Base-by-base conservation (phyloP, 2,329 filamentous ascomycete genomes). In the Neoarthrinium moseri region DNA sequence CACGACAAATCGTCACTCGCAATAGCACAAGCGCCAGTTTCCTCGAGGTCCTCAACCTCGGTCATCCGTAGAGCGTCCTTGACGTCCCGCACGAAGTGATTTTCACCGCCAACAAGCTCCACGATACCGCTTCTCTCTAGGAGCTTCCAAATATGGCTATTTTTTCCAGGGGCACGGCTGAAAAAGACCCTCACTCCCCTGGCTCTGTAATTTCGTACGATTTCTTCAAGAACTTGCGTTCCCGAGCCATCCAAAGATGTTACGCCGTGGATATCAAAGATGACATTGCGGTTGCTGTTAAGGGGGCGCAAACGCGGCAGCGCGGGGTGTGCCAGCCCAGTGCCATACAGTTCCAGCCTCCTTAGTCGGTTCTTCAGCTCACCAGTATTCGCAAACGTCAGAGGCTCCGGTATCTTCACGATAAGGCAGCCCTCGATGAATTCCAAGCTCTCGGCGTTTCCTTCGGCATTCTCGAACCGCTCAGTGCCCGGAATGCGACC, bases 191-290 rank as follows among this genome's bases (percentile, higher is more conserved):
- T 72, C 2, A 92, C 90, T 1, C 86, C 87, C 4, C 86, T 75
- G 26, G 87, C 78, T n/a, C 84, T 74, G 63, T 97, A 97, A 23
- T 74, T 78, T 38, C 83, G 74, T 13, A 99, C 89, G 55, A 97
- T 97, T 67, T 97, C 94, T 37, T 82, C 80, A 3, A 99, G 74
- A 1, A 97, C 92, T 68, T 97, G 94, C 0, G 89, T 87, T 1
- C 92, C 94, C 0, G 91, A 95, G 5, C 91, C 94, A 62, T 99
- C 94, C 57, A 99, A 84, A 22, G 87, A 87, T 0, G 91, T 96
- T 3, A 99, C 94, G n/a, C 94, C 94, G 56, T 97, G 92, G 6
- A 97, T 91, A 63, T 99, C 94, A 59, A 99, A 97, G 51, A 99
- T 91, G 65, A 99, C 77, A 61, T 96, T 96, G 56, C 84, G 81